Base-by-base conservation (phyloP, 176 grass and related monocot species). In the Bromus sterilis region DNA sequence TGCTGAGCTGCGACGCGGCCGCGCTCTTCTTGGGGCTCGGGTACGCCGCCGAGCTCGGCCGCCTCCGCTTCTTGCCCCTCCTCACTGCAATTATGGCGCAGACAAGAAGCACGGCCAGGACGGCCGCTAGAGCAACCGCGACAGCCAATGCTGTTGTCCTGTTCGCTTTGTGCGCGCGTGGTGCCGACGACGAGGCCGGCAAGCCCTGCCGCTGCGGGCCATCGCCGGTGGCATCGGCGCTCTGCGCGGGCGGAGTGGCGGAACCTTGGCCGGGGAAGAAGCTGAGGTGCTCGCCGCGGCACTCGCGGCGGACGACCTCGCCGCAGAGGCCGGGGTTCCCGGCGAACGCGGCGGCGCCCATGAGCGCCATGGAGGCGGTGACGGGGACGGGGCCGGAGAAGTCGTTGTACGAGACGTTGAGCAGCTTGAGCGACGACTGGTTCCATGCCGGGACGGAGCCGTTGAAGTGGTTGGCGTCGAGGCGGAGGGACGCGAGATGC, bases 401-500 rank as follows among this genome's bases (percentile, higher is more conserved):
- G 78, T 99, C 86, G 80, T 99, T 99, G 80, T 62, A 77, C 20
- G 93, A 99, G 1, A 96, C 88, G 8, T 99, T 96, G 20, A 99
- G 46, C 20, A 76, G 56, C 80, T 85, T 91, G 36, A 99, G 86
- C 8, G 89, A 88, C 0, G 91, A 80, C 75, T 96, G 97, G 87
- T 99, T 99, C 81, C 94, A 91, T 0, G 93, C 25, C 7, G 97
- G 97, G 23, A 99, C 71, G 32, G 93, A 29, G 67, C 93, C 97
- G 24, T 73, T 82, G 85, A 99, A 95, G 46, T 63, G 84, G 91
- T 99, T 99, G 44, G n/a, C 41, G 35, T 96, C 93, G 71, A 99
- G 87, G 34, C 87, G 92, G 4, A 99, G 82, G 34, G 78, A 5
- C 2, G 79, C 31, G 28, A 99, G 80, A 16, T 90, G 77, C 67